Base-by-base conservation (phyloP, 129 eudicot species). In the Tagetes erecta region DNA sequence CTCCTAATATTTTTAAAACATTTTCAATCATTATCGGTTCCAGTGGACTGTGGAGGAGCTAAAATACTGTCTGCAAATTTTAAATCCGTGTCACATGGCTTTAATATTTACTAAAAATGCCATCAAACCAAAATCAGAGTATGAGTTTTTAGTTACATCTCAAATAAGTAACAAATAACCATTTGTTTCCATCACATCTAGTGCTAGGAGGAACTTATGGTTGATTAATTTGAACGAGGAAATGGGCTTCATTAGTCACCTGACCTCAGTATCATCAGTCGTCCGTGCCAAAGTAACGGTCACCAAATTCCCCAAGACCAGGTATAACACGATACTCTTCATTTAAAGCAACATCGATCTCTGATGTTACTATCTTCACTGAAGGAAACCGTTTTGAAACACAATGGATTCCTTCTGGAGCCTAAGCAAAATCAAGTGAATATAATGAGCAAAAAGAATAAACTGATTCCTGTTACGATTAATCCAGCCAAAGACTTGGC, bases 241-340 rank as follows among this genome's bases (percentile, higher is more conserved):
- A 30, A 53, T 3, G 30, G 11, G 31, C 40, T 5, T 72, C 67
- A 72, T 41, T 20, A 20, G 27, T 20, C 27, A 20, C 27, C 27
- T 40, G 69, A 60, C 47, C 66, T 12, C 40, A 51, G 5, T 13
- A 13, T 62, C 46, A 47, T 40, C 37, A 89, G 82, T 89, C 96
- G 68, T 92, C 98, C 0, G 98, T 93, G 60, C 98, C 98, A 77
- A 93, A 93, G 80, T 93, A 93, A 67, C 98, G 98, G 68, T 93
- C 98, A 49, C 98, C 98, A 74, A 93, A 93, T 75, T 90, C 98
- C 74, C 98, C 98, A 85, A 93, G 57, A 68, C 98, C 98, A 42
- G 98, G 98, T 80, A 93, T 93, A 11, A 93, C 98, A 52, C 98
- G 95, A 39, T 64, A 93, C 74, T 93, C 98, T 30, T 87, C 97